A percentile compares a stretch with the other conserved stretches of the same genome.
Conservation (phyloP, 163 green algal genomes). For the Scenedesmus sp. region DNA sequence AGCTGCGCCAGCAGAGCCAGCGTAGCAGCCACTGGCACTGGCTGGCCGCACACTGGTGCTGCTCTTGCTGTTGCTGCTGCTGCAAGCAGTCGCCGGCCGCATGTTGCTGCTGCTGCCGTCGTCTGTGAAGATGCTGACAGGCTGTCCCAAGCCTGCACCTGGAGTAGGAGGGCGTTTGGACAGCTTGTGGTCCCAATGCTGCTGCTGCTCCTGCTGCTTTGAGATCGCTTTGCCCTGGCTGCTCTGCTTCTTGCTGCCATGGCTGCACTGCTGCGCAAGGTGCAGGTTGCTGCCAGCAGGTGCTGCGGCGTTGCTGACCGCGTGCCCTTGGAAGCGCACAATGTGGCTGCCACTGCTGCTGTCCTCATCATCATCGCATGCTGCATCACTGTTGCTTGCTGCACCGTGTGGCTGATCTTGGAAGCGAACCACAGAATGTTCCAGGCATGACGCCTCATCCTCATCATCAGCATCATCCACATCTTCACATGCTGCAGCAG, state of each 20-base stretch:
- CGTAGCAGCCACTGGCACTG: not conserved
- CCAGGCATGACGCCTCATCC: not conserved
- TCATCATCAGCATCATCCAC: conserved; percentile 14
- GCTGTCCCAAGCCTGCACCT: not conserved
- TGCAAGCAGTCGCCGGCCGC: not conserved
- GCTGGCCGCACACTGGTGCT: not conserved
- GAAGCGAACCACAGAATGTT: not conserved
- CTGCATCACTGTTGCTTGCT: not conserved
- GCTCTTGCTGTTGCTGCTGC: not conserved
- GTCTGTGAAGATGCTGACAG: not conserved
- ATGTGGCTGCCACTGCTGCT: not conserved
- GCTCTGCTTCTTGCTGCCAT: not conserved
- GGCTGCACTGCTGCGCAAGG: not conserved
- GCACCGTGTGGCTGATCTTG: not conserved
- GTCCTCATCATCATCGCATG: not conserved
- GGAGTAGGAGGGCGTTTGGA: not conserved
- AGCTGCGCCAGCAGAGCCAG: not conserved
- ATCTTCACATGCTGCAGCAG: not conserved
- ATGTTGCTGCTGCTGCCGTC: not conserved
- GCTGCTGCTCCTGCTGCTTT: not conserved
- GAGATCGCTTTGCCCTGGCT: not conserved
- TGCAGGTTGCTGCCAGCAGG: not conserved
- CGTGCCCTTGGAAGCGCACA: not conserved
- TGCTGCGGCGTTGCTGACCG: not conserved
- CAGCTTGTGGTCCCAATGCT: not conserved